Percentiles rank a stretch among this genome's conserved stretches.
phyloP scores from a whole-genome alignment of 257 asterid genomes.

The Solanum paucissectum region DNA sequence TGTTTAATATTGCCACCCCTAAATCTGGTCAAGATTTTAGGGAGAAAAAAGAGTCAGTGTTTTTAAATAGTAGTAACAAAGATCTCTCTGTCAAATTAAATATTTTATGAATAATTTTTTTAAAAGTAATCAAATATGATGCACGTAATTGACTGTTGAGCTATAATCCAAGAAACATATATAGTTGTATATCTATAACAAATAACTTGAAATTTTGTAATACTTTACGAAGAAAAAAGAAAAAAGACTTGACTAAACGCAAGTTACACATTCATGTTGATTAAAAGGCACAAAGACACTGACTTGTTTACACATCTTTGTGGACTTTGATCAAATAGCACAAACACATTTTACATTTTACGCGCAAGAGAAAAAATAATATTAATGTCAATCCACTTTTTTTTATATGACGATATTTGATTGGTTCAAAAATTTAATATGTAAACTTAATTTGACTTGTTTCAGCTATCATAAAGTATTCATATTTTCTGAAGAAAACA shows the following conservation, averaged over 20 bases:
- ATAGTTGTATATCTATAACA: background rate
- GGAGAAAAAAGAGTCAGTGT: no score
- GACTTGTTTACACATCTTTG: background rate
- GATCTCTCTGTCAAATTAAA: no score
- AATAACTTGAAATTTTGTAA: background rate
- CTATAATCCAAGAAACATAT: background rate
- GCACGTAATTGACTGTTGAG: background rate
- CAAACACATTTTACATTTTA: background rate
- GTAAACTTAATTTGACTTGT: background rate
- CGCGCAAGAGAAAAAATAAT: background rate
- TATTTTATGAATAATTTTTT: no score
- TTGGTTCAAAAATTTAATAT: background rate
- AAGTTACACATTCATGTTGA: background rate
- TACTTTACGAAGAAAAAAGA: background rate
- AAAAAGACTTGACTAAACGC: background rate
- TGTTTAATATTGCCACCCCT: background rate
- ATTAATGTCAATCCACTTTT: background rate
- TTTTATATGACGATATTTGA: background rate
- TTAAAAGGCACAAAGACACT: background rate
- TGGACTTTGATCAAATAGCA: background rate
- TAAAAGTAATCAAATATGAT: background rate
- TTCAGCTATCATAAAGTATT: no score
- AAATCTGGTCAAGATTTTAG: no score
- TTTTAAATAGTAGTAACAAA: no score
- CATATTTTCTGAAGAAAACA: background rate